Evolutionary conservation across 1,284 basidiomycete genomes (phyloP).

Genomic region (Puccinia hordei): DNA sequence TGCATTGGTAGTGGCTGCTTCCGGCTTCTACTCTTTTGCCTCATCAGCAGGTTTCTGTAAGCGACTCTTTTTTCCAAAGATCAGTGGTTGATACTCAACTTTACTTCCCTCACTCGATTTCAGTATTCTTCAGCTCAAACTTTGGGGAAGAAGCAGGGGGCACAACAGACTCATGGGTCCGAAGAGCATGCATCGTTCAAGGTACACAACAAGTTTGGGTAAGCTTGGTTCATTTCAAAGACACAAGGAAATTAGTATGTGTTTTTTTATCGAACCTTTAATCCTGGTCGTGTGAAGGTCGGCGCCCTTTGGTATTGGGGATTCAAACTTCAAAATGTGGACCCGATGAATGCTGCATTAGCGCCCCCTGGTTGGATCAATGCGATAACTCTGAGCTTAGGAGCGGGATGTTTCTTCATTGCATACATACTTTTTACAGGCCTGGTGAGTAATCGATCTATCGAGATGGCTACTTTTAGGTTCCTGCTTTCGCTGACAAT

Average conservation of each 20-base stretch:
- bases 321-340: conserved; percentile 69
- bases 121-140: conserved; percentile 83
- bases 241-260: not conserved
- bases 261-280: not conserved
- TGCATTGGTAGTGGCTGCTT: conserved; percentile 69
- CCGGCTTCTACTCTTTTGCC: conserved; percentile 83
- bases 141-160: conserved; percentile 94
- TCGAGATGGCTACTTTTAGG: conserved; percentile 53
- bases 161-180: conserved; percentile 85
- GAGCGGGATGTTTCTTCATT: conserved; percentile 73
- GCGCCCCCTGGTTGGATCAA: conserved; percentile 63
- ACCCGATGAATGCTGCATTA: conserved; percentile 65
- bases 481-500: not conserved
- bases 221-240: not conserved
- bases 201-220: conserved; percentile 58
- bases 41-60: conserved; percentile 77
- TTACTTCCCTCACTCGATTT: not conserved
- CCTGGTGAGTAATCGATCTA: conserved; percentile 69
- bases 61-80: not conserved
- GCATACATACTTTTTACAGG: conserved; percentile 79
- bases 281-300: conserved; percentile 64
- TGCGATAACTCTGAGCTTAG: conserved; percentile 77
- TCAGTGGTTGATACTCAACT: not conserved
- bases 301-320: conserved; percentile 94
- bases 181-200: conserved; percentile 84